Evolutionary conservation across 495 filamentous ascomycete genomes (phyloP).

Genomic region (Hyphodiscus hymeniophilus): DNA sequence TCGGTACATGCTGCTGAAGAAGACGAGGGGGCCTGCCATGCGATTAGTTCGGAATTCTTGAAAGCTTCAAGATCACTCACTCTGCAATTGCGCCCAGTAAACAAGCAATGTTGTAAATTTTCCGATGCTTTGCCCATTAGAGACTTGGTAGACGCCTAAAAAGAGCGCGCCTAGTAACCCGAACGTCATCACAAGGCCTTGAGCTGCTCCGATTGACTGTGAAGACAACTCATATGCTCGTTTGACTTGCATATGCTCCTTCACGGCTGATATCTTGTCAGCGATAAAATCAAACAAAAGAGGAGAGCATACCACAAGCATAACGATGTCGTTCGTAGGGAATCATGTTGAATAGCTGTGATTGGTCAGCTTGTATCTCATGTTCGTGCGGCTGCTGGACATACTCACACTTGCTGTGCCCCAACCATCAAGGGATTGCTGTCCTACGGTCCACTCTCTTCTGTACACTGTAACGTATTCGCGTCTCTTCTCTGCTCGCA

Average conservation of each 20-base stretch:
- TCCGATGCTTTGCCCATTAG: slow-evolving; percentile 47
- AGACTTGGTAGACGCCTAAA: slow-evolving; percentile 61
- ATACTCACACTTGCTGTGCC: slow-evolving; percentile 21
- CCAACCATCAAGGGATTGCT: slow-evolving; percentile 19
- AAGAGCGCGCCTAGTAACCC: slow-evolving; percentile 56
- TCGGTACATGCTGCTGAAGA: slow-evolving; percentile 54
- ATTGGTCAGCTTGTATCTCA: slow-evolving; percentile 1
- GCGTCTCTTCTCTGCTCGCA: slow-evolving; percentile 33
- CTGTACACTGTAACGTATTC: slow-evolving; percentile 20
- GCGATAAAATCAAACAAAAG: not conserved
- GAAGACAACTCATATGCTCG: slow-evolving; percentile 17
- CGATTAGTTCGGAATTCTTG: slow-evolving; percentile 5
- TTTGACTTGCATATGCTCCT: slow-evolving; percentile 20
- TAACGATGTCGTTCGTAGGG: slow-evolving; percentile 57
- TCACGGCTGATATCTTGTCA: slow-evolving; percentile 17
- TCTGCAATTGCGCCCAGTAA: slow-evolving; percentile 58
- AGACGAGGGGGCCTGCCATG: slow-evolving; percentile 45
- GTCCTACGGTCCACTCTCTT: slow-evolving; percentile 22
- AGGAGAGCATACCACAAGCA: slow-evolving; percentile 27
- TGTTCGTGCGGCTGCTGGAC: not conserved
- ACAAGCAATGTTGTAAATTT: slow-evolving; percentile 61
- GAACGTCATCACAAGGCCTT: slow-evolving; percentile 45
- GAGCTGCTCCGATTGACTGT: slow-evolving; percentile 31
- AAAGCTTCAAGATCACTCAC: slow-evolving; percentile 3
- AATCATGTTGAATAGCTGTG: slow-evolving; percentile 50